A percentile compares a stretch with the other conserved stretches of the same genome.
phyloP scores from a whole-genome alignment of 305 asterid species.

The Coffea humblotiana region DNA sequence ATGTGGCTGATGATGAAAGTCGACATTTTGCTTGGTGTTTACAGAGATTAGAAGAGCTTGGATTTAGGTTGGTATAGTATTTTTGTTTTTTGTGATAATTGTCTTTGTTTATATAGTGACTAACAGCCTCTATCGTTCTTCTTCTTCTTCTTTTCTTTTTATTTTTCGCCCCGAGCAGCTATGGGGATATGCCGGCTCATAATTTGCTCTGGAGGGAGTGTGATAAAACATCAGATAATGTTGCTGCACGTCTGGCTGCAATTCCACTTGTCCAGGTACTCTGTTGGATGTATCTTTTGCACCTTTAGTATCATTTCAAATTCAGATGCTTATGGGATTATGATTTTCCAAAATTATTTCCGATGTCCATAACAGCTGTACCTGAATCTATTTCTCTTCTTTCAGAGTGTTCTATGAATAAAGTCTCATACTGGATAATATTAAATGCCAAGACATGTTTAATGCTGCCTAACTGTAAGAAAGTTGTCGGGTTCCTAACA shows the following conservation, averaged over 20 bases:
- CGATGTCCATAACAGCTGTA: neutral
- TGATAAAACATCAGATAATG: slow-evolving; percentile 74
- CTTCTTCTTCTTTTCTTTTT: neutral
- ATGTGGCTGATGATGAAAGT: slow-evolving; percentile 95
- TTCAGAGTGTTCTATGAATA: neutral
- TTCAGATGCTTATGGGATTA: neutral
- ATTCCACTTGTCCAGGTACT: slow-evolving; percentile 92
- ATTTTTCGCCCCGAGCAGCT: slow-evolving; percentile 34
- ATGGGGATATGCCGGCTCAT: slow-evolving; percentile 98
- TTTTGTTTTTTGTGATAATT: neutral
- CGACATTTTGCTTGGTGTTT: slow-evolving; percentile 96
- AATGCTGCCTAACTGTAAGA: neutral
- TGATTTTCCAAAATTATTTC: neutral
- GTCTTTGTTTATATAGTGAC: neutral
- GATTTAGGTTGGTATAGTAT: slow-evolving; percentile 55
- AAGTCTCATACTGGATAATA: neutral
- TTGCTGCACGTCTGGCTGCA: slow-evolving; percentile 88
- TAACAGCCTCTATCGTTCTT: slow-evolving; percentile 18
- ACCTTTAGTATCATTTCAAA: neutral
- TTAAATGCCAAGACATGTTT: neutral
- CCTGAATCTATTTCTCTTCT: neutral
- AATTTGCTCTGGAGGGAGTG: slow-evolving; percentile 91
- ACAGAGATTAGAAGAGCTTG: slow-evolving; percentile 88
- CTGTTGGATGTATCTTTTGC: neutral
- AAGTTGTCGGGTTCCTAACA: neutral